Evolutionary conservation across 768 basidiomycete genomes (phyloP), one percentile per base, ranked within the genome.

Genomic region (Rhodotorula toruloides): DNA sequence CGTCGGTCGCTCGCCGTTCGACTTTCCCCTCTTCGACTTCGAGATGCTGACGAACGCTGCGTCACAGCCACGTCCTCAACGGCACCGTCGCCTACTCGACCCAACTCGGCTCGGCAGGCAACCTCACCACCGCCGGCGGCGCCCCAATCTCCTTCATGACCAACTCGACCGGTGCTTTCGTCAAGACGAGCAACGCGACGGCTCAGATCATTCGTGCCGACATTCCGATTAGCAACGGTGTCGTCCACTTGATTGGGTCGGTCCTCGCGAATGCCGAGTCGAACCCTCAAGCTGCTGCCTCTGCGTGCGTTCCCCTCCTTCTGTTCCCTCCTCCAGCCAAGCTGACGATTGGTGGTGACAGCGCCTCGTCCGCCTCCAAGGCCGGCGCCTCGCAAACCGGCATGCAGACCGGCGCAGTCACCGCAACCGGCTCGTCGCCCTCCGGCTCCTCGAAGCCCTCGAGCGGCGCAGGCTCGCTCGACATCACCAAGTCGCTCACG

Each of bases 1-100:
- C 40, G 60, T 43, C 13, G 29, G n/a, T 48, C 47, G 5, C 9
- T 17, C 40, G 27, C 17, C 19, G 37, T 37, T 6, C 52, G 10
- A 11, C 40, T 11, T 42, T 19, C 40, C 19, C 19, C 48, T n/a
- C 16, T 31, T 47, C 36, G 4, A 5, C 34, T 4, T 37, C 44
- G 21, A 34, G 14, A 43, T 32, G 21, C 22, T 48, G 10, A 25
- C 47, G n/a, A n/a, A 48, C 53, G 10, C 44, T 46, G 47, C n/a
- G 11, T 11, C 27, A 11, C 34, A 65, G 56, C 73, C 79, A 79
- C 74, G 76, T 78, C 59, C 74, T 79, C 73, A 77, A 77, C 72
- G 77, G 77, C 34, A 69, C 75, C 17, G 77, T 75, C 47, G 77
- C 74, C 55, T 79, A 79, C 74, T 78, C 77, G 21, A 54, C 72